Conservation (phyloP, 257 asterid species). For the Euphrasia confusa region DNA sequence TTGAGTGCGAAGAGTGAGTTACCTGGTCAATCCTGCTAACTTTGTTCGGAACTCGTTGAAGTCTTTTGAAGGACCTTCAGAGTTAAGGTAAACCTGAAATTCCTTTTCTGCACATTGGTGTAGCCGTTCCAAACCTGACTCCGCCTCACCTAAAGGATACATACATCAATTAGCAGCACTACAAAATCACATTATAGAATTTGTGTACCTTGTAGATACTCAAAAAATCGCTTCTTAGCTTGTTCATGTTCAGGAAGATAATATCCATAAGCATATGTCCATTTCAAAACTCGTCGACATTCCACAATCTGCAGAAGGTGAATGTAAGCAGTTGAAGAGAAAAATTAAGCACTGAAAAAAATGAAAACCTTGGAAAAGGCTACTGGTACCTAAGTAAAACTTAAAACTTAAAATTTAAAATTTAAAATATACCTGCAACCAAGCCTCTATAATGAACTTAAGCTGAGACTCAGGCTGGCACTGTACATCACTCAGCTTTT, state of each 20-base stretch:
- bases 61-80: conserved; percentile 68
- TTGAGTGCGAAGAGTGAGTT: background rate
- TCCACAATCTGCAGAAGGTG: conserved; percentile 66
- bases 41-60: conserved; percentile 88
- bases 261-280: conserved; percentile 96
- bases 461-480: conserved; percentile 95
- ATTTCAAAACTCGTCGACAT: conserved; percentile 88
- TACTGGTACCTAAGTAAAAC: no score
- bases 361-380: no score
- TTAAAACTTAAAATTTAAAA: background rate
- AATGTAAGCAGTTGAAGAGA: conserved; percentile 18
- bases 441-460: conserved; percentile 89
- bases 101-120: conserved; percentile 98
- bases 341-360: background rate
- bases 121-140: conserved; percentile 92
- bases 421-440: conserved; percentile 65
- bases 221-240: conserved; percentile 81
- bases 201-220: conserved; percentile 78
- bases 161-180: conserved; percentile 20
- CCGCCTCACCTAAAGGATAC: conserved; percentile 74
- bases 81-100: conserved; percentile 60
- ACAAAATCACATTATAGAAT: conserved; percentile 16
- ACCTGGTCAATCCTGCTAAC: conserved; percentile 96
- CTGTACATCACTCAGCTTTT: conserved; percentile 78
- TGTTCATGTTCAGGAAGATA: conserved; percentile 76